phyloP scores from a whole-genome alignment of 2,329 filamentous ascomycete species.

The Fusarium sacchari region DNA sequence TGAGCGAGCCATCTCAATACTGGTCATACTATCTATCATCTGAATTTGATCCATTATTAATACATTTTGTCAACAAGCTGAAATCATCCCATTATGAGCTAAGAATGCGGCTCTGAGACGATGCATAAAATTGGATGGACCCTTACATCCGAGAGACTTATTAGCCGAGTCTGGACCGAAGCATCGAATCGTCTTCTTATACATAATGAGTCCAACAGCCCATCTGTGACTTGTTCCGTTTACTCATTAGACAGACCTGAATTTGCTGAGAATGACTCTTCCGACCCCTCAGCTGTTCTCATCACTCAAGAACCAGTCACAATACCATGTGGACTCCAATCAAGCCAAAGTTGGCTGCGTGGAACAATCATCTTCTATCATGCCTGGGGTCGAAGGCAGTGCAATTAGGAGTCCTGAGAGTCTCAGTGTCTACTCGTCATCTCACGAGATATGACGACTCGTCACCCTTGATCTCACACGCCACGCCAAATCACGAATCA shows the following conservation, averaged over 20 bases:
- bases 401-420: background rate
- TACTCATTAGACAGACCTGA: background rate
- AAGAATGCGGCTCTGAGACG: background rate
- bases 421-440: background rate
- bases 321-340: background rate
- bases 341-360: background rate
- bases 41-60: background rate
- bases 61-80: background rate
- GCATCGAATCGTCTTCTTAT: slow-evolving; percentile 26
- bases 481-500: background rate
- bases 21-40: too few relatives aligned
- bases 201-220: background rate
- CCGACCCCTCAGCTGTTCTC: background rate
- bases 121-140: slow-evolving; percentile 13
- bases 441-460: background rate
- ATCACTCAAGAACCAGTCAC: background rate
- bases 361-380: background rate
- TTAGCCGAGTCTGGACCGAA: slow-evolving; percentile 44
- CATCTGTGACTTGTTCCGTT: background rate
- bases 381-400: too few relatives aligned
- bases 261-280: background rate
- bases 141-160: slow-evolving; percentile 38
- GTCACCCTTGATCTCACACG: background rate
- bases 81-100: background rate
- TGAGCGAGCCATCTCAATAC: background rate